Evolutionary conservation across 352 stramenopile species (phyloP).

Genomic region (Globisporangium alternatum): DNA sequence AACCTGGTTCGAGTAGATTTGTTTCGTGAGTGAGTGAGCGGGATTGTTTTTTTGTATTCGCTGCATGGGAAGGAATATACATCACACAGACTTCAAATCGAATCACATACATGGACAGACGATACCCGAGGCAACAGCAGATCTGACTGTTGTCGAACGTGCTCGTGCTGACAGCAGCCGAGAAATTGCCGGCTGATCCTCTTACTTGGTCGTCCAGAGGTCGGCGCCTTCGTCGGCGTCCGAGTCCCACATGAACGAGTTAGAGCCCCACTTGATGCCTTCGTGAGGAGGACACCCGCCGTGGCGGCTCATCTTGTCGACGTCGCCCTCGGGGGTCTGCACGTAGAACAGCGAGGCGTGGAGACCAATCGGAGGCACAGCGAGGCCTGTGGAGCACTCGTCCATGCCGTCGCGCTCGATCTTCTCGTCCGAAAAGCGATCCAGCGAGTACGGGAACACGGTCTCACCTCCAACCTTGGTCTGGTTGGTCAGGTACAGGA

Average conservation of each 20-base stretch:
- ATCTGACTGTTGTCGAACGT: not conserved
- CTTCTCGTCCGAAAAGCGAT: conserved; percentile 61
- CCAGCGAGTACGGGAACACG: conserved; percentile 93
- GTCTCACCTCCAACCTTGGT: conserved; percentile 94
- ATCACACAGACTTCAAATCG: conserved; percentile 6
- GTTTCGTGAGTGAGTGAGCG: not conserved
- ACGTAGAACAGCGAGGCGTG: conserved; percentile 85
- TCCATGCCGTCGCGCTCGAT: conserved; percentile 77
- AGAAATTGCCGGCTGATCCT: not conserved
- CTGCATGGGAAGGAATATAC: not conserved
- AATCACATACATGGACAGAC: conserved; percentile 7
- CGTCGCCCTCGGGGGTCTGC: conserved; percentile 71
- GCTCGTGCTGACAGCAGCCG: too few relatives aligned
- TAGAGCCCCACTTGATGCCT: conserved; percentile 83
- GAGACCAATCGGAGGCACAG: conserved; percentile 63
- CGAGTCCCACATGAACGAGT: conserved; percentile 88
- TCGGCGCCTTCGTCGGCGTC: conserved; percentile 77
- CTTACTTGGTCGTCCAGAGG: conserved; percentile 78
- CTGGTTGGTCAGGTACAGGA: conserved; percentile 97
- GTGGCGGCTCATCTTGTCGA: conserved; percentile 77
- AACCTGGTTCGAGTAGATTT: not conserved
- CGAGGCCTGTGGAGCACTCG: conserved; percentile 75
- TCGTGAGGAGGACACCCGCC: conserved; percentile 82
- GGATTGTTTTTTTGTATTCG: conserved; percentile 2
- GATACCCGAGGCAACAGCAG: not conserved